phyloP scores from a whole-genome alignment of 108 stramenopile genomes.

The Chaetoceros tenuissimus region DNA sequence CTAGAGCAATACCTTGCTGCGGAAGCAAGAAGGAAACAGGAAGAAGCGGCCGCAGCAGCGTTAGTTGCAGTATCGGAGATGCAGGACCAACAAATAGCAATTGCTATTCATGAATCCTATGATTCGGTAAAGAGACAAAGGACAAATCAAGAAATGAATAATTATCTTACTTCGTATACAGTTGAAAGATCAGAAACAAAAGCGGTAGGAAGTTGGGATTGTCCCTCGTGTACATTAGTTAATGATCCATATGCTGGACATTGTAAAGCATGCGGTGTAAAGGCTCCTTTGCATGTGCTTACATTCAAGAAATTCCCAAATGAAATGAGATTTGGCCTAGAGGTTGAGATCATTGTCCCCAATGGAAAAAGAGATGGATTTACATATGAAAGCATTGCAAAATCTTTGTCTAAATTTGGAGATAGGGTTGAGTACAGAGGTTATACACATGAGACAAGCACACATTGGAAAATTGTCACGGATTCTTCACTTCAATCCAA shows the following conservation, averaged over 20 bases:
- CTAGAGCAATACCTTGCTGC: too few species aligned
- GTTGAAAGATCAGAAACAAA: background rate
- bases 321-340: slow-evolving; percentile 4
- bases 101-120: too few species aligned
- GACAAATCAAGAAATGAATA: too few species aligned
- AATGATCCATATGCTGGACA: slow-evolving; percentile 5
- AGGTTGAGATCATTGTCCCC: slow-evolving; percentile 7
- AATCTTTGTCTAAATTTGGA: slow-evolving; percentile 1
- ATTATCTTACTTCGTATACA: too few species aligned
- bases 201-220: slow-evolving; percentile 3
- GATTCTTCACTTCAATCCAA: slow-evolving; percentile 3
- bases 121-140: too few species aligned
- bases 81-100: too few species aligned
- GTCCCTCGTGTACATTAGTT: slow-evolving; percentile 1
- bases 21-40: too few species aligned
- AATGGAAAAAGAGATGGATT: slow-evolving; percentile 11
- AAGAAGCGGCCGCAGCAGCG: too few species aligned
- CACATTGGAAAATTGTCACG: slow-evolving; percentile 11
- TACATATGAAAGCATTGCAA: too few species aligned
- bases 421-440: background rate
- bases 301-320: slow-evolving; percentile 1
- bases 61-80: too few species aligned
- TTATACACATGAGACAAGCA: slow-evolving; percentile 6
- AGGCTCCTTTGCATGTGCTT: slow-evolving; percentile 6
- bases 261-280: background rate